These are phyloP conservation scores for Nitzschia sp. DNA, from an alignment of 108 stramenopile genomes.

Conservation along the genomic window DNA sequence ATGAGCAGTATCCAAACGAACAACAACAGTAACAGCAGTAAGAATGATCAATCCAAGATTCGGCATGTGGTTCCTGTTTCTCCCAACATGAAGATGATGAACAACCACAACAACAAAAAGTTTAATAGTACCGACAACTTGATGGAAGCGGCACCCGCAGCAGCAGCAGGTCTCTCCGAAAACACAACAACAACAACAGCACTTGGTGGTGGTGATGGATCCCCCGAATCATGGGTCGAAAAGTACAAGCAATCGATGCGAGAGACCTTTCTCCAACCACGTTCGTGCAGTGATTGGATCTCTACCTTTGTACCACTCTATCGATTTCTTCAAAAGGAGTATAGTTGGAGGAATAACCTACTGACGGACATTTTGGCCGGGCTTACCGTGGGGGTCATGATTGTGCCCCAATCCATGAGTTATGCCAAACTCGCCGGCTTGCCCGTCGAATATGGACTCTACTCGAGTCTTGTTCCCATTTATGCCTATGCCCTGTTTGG, in stretches of 20 bases:
- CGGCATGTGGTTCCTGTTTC: background rate
- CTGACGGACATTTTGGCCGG: slow-evolving; percentile 57
- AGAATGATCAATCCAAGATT: too few relatives aligned
- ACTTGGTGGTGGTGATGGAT: too few relatives aligned
- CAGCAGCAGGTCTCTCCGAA: background rate
- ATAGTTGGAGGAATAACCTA: slow-evolving; percentile 21
- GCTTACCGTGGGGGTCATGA: slow-evolving; percentile 81
- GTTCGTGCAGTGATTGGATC: slow-evolving; percentile 10
- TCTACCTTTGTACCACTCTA: slow-evolving; percentile 15
- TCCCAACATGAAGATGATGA: too few relatives aligned
- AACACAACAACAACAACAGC: too few relatives aligned
- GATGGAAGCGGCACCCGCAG: background rate
- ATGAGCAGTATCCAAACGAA: too few relatives aligned
- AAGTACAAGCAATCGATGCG: background rate
- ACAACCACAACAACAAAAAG: background rate
- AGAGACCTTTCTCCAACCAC: background rate
- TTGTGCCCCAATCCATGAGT: slow-evolving; percentile 85
- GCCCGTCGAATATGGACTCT: slow-evolving; percentile 86
- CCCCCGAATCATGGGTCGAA: slow-evolving; percentile 1
- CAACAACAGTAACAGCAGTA: too few relatives aligned
- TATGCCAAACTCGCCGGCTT: slow-evolving; percentile 89
- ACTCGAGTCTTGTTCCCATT: slow-evolving; percentile 76
- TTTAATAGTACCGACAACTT: background rate
- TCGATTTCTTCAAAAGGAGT: slow-evolving; percentile 32
- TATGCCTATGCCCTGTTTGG: slow-evolving; percentile 81